Evolutionary conservation across 305 asterid genomes (phyloP).

Genomic region (Fraxinus ornus): DNA sequence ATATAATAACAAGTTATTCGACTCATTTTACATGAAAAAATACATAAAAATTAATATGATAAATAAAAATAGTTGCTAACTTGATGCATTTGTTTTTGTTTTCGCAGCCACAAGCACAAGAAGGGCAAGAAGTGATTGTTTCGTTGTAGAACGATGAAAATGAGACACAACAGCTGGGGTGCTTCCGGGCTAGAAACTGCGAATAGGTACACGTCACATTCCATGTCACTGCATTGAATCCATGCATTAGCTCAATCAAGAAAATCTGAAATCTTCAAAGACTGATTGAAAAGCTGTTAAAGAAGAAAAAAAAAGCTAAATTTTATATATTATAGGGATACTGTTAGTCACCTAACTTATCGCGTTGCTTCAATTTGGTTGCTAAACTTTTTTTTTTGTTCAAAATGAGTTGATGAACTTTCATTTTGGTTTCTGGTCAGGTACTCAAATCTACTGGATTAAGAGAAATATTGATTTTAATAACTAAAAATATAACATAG

Average conservation of each 20-base stretch:
- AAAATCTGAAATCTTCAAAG: neutral
- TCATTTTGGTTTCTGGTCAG: neutral
- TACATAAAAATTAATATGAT: too few relatives aligned
- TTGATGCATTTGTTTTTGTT: conserved; percentile 62
- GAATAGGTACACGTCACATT: conserved; percentile 76
- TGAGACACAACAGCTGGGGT: conserved; percentile 73
- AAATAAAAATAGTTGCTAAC: conserved; percentile 28
- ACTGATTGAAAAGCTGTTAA: neutral
- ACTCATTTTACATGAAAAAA: neutral
- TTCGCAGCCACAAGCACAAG: conserved; percentile 77
- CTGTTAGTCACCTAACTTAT: neutral
- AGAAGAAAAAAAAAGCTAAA: neutral
- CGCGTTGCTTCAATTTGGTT: neutral
- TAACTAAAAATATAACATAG: neutral
- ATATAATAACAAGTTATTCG: neutral
- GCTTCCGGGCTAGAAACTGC: conserved; percentile 64
- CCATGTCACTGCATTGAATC: conserved; percentile 65
- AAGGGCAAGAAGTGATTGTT: conserved; percentile 71
- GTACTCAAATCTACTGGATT: neutral
- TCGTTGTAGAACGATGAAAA: conserved; percentile 73
- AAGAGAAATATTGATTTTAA: neutral
- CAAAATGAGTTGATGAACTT: too few relatives aligned
- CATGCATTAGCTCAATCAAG: neutral
- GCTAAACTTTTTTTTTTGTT: neutral
- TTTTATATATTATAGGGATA: neutral